These are phyloP conservation scores for Nepenthes mirabilis DNA, from an alignment of 148 eudicot genomes.

Conservation along the genomic window DNA sequence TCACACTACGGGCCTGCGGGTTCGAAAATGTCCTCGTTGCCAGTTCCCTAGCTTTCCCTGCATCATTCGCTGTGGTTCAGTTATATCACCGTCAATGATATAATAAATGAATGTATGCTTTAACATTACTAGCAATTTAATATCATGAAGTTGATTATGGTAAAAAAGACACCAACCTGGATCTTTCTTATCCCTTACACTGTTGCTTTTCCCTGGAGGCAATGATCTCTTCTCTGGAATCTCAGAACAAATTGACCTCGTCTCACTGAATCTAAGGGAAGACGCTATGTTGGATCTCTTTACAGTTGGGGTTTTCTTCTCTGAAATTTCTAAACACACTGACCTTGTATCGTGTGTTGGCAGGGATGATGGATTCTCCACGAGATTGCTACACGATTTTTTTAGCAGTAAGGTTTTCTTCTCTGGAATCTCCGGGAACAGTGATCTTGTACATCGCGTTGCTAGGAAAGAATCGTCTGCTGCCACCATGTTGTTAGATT, in stretches of 20 bases:
- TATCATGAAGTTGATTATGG: neutral
- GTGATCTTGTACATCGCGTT: neutral
- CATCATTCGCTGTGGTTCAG: conserved; percentile 1
- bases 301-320: neutral
- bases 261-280: conserved; percentile 2
- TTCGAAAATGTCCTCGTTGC: conserved; percentile 7
- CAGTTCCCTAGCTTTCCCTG: conserved; percentile 17
- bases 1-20: conserved; percentile 11
- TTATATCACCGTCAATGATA: neutral
- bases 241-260: conserved; percentile 11
- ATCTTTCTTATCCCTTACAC: conserved; percentile 16
- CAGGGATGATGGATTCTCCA: neutral
- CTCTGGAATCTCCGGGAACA: conserved; percentile 10
- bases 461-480: conserved; percentile 9
- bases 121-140: neutral
- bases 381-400: conserved; percentile 6
- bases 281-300: neutral
- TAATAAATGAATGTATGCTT: neutral
- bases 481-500: conserved; percentile 6
- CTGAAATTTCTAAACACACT: neutral
- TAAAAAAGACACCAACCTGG: conserved; percentile 28
- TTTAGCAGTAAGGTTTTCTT: conserved; percentile 7
- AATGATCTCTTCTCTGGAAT: conserved; percentile 17
- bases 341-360: conserved; percentile 1
- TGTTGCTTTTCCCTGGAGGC: conserved; percentile 11